Conservation (phyloP, 257 asterid species). For the Capsicum chinense region DNA sequence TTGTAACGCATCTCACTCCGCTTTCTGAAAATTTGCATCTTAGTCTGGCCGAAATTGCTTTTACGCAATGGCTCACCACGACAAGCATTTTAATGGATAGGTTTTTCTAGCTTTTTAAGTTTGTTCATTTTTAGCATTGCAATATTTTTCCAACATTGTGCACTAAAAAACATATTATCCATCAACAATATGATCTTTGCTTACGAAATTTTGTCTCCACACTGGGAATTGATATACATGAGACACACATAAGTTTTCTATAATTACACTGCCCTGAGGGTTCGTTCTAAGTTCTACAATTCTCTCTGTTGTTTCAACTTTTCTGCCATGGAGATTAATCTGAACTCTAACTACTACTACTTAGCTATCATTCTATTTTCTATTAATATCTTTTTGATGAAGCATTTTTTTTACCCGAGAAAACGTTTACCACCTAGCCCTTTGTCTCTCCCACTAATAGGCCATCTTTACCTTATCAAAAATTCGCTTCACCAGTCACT, state of each 20-base stretch:
- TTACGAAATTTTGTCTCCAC: no score
- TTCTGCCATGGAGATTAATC: neutral
- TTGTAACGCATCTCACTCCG: no score
- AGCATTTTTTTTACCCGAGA: neutral
- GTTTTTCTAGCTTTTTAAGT: no score
- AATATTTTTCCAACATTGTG: no score
- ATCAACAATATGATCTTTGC: no score
- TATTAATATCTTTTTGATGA: conserved; percentile 30
- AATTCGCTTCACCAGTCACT: conserved; percentile 43
- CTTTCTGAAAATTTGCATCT: no score
- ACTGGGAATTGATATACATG: neutral
- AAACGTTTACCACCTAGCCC: conserved; percentile 52
- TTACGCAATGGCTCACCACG: no score
- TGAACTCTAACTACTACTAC: neutral
- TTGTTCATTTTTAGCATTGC: no score
- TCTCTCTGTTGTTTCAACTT: neutral
- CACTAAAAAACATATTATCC: no score
- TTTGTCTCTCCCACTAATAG: conserved; percentile 52
- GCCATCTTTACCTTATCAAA: conserved; percentile 63
- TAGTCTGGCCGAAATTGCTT: no score
- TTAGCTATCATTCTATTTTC: neutral
- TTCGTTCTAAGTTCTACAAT: neutral
- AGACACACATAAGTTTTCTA: neutral
- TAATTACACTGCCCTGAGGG: neutral
- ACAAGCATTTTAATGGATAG: no score